Evolutionary conservation across 495 filamentous ascomycete species (phyloP).

Genomic region (Lineolata rhizophorae): DNA sequence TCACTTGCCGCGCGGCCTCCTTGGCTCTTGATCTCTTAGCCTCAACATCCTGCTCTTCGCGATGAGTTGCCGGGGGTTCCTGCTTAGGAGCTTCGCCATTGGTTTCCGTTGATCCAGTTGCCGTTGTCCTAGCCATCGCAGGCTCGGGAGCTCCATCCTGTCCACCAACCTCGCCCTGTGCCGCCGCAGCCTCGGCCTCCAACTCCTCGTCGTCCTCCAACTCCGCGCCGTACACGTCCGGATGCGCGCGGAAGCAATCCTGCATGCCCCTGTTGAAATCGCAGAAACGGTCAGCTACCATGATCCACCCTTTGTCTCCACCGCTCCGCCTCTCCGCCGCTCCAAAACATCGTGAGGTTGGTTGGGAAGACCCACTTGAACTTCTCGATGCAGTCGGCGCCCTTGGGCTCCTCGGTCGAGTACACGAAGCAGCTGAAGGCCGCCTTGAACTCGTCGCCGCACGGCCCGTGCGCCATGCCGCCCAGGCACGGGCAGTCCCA

Average conservation of each 20-base stretch:
- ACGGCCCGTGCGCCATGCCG: constrained; percentile 93
- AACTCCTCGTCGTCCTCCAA: constrained; percentile 61
- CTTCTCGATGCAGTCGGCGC: constrained; percentile 93
- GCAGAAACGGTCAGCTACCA: too few relatives aligned
- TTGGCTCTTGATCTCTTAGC: constrained; percentile 11
- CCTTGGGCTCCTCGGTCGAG: constrained; percentile 89
- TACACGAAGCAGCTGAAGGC: constrained; percentile 97
- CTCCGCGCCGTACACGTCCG: constrained; percentile 82
- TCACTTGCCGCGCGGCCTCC: constrained; percentile 3
- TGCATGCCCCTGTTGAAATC: constrained; percentile 54
- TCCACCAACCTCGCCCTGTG: background rate
- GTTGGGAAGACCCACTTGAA: constrained; percentile 73
- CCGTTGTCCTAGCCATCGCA: constrained; percentile 1
- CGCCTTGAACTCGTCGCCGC: constrained; percentile 79
- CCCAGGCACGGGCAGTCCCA: constrained; percentile 98
- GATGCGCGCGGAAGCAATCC: constrained; percentile 80
- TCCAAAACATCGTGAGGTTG: too few relatives aligned
- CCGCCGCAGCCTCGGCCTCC: constrained; percentile 8
- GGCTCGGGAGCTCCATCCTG: background rate
- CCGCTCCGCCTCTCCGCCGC: too few relatives aligned
- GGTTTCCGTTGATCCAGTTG: constrained; percentile 1
- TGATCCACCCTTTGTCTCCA: too few relatives aligned
- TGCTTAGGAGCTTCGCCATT: background rate
- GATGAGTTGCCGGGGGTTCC: constrained; percentile 11
- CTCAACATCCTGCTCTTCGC: constrained; percentile 5